Evolutionary conservation across 2,329 filamentous ascomycete species (phyloP).

Genomic region (Colletotrichum navitas): DNA sequence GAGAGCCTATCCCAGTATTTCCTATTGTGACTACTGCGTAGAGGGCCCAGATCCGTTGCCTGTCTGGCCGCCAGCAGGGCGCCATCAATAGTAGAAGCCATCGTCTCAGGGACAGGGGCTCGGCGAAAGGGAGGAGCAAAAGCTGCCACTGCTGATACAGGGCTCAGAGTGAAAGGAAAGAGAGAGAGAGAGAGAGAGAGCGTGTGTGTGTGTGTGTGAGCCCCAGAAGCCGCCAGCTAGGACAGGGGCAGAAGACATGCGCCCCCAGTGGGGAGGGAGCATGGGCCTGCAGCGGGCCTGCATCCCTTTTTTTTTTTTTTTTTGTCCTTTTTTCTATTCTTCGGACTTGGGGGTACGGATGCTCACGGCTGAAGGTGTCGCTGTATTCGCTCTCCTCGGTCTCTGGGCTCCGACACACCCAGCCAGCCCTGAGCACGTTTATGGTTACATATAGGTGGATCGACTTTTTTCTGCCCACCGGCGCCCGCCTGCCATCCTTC

Average conservation of each 20-base stretch:
- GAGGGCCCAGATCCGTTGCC: background rate
- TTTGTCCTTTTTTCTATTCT: too few relatives aligned
- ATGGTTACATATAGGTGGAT: background rate
- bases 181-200: too few relatives aligned
- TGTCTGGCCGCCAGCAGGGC: slow-evolving; percentile 1
- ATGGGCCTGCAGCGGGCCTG: background rate
- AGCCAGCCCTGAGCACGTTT: background rate
- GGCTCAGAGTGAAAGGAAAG: too few relatives aligned
- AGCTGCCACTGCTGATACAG: too few relatives aligned
- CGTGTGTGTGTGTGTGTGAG: background rate
- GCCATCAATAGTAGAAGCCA: slow-evolving; percentile 21
- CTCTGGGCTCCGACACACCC: background rate
- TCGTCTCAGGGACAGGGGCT: slow-evolving; percentile 25
- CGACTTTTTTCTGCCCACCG: background rate
- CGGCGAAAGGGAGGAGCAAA: background rate
- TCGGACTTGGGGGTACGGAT: too few relatives aligned
- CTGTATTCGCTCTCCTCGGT: background rate
- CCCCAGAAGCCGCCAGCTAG: background rate
- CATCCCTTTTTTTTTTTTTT: background rate
- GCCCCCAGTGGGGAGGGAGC: too few relatives aligned
- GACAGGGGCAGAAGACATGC: background rate
- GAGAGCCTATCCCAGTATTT: background rate
- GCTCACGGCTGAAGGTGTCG: too few relatives aligned
- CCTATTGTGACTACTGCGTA: background rate
- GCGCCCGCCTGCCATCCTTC: background rate